Percentiles rank a stretch among this genome's conserved stretches.
Evolutionary conservation across 768 basidiomycete species (phyloP).

Genomic region (Roridomyces roridus): DNA sequence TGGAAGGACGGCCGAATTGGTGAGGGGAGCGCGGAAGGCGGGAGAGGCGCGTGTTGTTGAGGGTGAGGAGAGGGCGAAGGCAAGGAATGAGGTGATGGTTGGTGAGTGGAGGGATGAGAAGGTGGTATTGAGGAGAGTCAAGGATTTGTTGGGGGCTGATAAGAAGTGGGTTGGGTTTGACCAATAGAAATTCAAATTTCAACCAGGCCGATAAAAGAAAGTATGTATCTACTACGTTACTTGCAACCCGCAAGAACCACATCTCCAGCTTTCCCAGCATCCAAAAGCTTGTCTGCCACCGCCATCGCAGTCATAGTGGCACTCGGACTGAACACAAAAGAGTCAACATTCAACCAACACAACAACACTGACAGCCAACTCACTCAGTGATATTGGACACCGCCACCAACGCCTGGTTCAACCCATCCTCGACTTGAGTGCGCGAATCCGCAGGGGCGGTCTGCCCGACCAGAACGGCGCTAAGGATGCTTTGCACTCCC

Average conservation of each 20-base stretch:
- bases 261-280: conserved; percentile 29
- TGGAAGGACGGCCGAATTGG: conserved; percentile 40
- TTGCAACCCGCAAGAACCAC: conserved; percentile 30
- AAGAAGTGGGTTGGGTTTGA: background rate
- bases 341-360: background rate
- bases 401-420: conserved; percentile 22
- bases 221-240: no score
- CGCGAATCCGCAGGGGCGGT: conserved; percentile 31
- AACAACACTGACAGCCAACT: background rate
- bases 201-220: no score
- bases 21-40: conserved; percentile 38
- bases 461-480: conserved; percentile 25
- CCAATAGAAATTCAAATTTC: background rate
- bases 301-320: conserved; percentile 26
- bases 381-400: conserved; percentile 33
- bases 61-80: conserved; percentile 36
- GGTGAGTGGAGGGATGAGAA: conserved; percentile 2
- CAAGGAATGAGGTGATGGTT: conserved; percentile 31
- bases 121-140: background rate
- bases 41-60: conserved; percentile 42
- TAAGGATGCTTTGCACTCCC: conserved; percentile 33
- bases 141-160: background rate
- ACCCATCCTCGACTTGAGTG: conserved; percentile 27
- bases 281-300: conserved; percentile 25
- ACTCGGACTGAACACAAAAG: conserved; percentile 28